Evolutionary conservation across 345 rosid species (phyloP), one percentile per base, ranked within the genome.

Genomic region (Sisymbrium altissimum): DNA sequence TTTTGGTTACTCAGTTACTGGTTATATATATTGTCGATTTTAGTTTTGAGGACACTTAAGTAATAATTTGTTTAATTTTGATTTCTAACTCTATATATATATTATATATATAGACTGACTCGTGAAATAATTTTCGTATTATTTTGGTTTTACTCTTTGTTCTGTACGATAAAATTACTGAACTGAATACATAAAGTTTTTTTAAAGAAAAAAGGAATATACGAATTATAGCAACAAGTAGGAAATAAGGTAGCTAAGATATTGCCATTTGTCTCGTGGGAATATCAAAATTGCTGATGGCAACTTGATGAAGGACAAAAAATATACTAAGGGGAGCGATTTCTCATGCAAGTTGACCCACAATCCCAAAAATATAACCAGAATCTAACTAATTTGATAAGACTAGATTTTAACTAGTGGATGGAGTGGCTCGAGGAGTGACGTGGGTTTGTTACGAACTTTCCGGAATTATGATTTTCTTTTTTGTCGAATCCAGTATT

Each of bases 401-500:
- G 68, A 71, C 68, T 71, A 46, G 66, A 64, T 50, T 64, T 71
- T 44, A 62, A 40, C n/a, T 52, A 46, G 66, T 66, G 55, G 78
- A 56, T 82, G 74, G 82, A 68, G 87, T 83, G 92, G 92, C 96
- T 86, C 93, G 90, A 89, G 91, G 81, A 79, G 68, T 79, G 78
- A 78, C 79, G 65, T 78, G 68, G 68, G 56, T 65, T 75, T 68
- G 49, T 74, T 74, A 67, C 21, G 64, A 68, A 40, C 35, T 71
- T n/a, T 70, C 80, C 62, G 55, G 71, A 52, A 33, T 62, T 39
- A 30, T n/a, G 32, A 49, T 39, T 32, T 9, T 49, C 1, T 35
- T 7, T 12, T 52, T 23, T 23, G 14, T 50, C 57, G 57, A 52
- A 25, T 64, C 76, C 68, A 39, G 71, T 53, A 33, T 73, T 53